Percentiles rank a stretch among this genome's conserved stretches.
Conservation (phyloP, 345 rosid species). For the Nasturtium officinale region DNA sequence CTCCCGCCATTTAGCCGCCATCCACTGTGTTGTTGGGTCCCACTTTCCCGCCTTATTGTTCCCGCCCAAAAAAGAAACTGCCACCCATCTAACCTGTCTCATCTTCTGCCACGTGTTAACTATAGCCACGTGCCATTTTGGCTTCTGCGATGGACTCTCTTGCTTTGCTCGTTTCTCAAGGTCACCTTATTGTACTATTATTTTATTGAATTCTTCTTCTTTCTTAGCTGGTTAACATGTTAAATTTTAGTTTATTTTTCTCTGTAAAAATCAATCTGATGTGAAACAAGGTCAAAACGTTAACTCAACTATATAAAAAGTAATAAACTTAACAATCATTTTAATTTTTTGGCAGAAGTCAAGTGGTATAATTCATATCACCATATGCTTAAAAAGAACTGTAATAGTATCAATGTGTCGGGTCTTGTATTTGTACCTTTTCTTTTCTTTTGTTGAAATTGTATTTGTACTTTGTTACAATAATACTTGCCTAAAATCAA, state of each 20-base stretch:
- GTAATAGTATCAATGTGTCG: not conserved
- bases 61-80: constrained; percentile 35
- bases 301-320: not conserved
- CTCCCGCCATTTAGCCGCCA: constrained; percentile 46
- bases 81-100: constrained; percentile 16
- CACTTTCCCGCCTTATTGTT: constrained; percentile 33
- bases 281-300: not conserved
- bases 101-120: constrained; percentile 24
- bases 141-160: not conserved
- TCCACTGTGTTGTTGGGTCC: constrained; percentile 33
- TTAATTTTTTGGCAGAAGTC: not conserved
- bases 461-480: not conserved
- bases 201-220: not conserved
- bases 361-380: not conserved
- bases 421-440: not conserved
- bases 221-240: not conserved
- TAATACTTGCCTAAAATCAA: not conserved
- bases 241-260: not conserved
- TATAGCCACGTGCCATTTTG: constrained; percentile 19
- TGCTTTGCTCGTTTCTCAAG: constrained; percentile 27
- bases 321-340: not conserved
- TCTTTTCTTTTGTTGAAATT: too few species aligned
- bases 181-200: not conserved
- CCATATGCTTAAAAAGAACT: not conserved
- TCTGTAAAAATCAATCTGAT: not conserved